phyloP scores from a whole-genome alignment of 2,329 filamentous ascomycete genomes.

The Fusarium cyanostomum region DNA sequence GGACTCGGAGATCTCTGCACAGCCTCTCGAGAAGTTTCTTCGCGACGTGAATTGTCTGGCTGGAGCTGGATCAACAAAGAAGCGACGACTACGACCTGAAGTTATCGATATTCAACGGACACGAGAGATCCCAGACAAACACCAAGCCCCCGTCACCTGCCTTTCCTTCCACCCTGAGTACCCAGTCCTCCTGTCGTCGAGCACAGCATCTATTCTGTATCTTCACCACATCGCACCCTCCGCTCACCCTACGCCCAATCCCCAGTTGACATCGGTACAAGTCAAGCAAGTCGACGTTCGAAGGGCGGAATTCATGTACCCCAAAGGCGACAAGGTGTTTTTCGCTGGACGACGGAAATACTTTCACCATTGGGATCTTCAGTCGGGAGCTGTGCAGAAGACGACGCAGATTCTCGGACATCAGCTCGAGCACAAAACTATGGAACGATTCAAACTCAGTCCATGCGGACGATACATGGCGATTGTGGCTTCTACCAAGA shows the following conservation, averaged over 20 bases:
- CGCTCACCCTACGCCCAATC: constrained; percentile 81
- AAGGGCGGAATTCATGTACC: constrained; percentile 81
- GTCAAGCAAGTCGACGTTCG: constrained; percentile 84
- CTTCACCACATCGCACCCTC: constrained; percentile 87
- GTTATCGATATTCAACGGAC: constrained; percentile 89
- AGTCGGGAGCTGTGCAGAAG: constrained; percentile 83
- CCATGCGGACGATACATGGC: constrained; percentile 89
- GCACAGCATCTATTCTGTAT: constrained; percentile 83
- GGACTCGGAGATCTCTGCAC: constrained; percentile 69
- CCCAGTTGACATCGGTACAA: constrained; percentile 89
- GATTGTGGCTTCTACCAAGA: constrained; percentile 79
- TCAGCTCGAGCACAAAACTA: constrained; percentile 82
- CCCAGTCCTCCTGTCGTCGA: constrained; percentile 89
- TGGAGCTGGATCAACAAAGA: constrained; percentile 62
- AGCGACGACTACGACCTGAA: constrained; percentile 82
- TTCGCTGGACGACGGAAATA: constrained; percentile 88
- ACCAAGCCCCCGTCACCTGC: constrained; percentile 82
- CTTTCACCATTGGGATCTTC: constrained; percentile 94
- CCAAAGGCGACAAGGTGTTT: constrained; percentile 80
- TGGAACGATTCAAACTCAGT: constrained; percentile 90
- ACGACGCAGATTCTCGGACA: constrained; percentile 79
- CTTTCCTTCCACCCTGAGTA: constrained; percentile 90
- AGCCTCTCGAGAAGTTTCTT: constrained; percentile 82
- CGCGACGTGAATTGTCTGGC: constrained; percentile 77
- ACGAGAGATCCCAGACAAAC: constrained; percentile 82